Evolutionary conservation across 177 flowering plant species (phyloP).

Genomic region (Telopea speciosissima): DNA sequence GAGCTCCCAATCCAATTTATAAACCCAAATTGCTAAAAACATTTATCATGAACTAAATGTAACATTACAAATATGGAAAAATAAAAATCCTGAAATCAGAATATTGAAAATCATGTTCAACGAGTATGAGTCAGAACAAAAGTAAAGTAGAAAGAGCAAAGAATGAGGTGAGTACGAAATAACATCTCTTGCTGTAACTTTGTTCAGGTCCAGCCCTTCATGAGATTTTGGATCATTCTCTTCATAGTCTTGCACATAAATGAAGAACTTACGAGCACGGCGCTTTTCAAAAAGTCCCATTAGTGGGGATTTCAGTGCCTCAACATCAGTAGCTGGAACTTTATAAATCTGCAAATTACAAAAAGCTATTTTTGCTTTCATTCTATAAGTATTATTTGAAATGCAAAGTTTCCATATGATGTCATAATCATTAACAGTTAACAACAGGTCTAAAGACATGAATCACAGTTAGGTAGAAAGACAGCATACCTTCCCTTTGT

Average conservation of each 20-base stretch:
- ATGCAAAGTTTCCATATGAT: neutral
- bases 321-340: slow-evolving; percentile 97
- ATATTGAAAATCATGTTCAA: neutral
- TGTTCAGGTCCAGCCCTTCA: slow-evolving; percentile 76
- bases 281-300: slow-evolving; percentile 98
- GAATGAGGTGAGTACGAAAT: slow-evolving; percentile 46
- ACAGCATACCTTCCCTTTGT: slow-evolving; percentile 71
- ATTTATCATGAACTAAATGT: neutral
- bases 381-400: neutral
- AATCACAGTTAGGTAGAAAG: neutral
- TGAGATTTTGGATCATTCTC: slow-evolving; percentile 89
- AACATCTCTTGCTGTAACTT: slow-evolving; percentile 66
- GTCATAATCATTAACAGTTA: neutral
- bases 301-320: slow-evolving; percentile 84
- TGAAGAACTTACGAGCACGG: slow-evolving; percentile 84
- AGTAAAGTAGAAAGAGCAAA: neutral
- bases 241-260: slow-evolving; percentile 92
- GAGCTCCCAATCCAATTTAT: neutral
- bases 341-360: slow-evolving; percentile 53
- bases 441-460: neutral
- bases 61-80: neutral
- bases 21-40: no score
- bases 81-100: neutral
- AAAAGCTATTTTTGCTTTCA: neutral
- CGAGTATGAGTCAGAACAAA: neutral